These are phyloP conservation scores for Sistotremastrum niveocremeum DNA, from an alignment of 768 basidiomycete genomes.

Conservation along the genomic window DNA sequence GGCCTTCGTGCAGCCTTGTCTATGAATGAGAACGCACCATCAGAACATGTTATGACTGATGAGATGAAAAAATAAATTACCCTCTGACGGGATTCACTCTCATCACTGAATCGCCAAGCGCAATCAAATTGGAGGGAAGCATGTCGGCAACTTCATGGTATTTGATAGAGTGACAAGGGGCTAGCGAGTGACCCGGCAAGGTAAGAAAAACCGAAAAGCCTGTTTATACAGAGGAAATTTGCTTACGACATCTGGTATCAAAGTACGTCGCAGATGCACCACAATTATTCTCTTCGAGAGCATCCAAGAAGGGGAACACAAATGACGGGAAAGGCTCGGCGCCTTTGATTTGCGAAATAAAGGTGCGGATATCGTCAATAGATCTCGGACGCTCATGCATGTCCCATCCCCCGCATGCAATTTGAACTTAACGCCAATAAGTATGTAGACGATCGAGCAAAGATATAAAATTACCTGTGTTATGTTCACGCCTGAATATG, in stretches of 20 bases:
- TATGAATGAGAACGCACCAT: neutral
- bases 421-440: neutral
- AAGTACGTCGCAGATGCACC: neutral
- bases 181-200: constrained; percentile 1
- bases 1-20: constrained; percentile 11
- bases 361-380: constrained; percentile 4
- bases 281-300: constrained; percentile 4
- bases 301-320: constrained; percentile 6
- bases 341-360: neutral
- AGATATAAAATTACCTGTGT: neutral
- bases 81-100: constrained; percentile 11
- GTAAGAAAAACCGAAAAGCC: too few relatives aligned
- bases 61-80: constrained; percentile 1
- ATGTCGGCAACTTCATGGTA: constrained; percentile 6
- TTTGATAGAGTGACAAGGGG: constrained; percentile 6
- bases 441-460: neutral
- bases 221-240: too few relatives aligned
- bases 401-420: constrained; percentile 8
- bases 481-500: constrained; percentile 1
- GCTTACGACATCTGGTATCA: constrained; percentile 4
- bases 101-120: constrained; percentile 12
- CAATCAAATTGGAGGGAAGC: constrained; percentile 13
- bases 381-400: constrained; percentile 1
- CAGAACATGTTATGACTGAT: too few relatives aligned
- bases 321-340: constrained; percentile 4